phyloP scores from a whole-genome alignment of 768 basidiomycete species.

The Tephrocybe sp. region DNA sequence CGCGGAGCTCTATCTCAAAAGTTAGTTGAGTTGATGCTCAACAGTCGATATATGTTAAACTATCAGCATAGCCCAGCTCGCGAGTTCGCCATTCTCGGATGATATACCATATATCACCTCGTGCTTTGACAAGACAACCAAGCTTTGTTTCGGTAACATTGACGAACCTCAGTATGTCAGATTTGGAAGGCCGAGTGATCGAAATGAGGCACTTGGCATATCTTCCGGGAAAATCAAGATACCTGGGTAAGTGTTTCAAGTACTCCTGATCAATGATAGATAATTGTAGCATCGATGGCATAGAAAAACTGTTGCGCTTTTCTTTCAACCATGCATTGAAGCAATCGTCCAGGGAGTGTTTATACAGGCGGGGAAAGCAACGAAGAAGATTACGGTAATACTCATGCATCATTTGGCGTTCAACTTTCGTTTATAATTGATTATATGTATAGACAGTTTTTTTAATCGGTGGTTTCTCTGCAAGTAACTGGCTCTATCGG shows the following conservation, averaged over 20 bases:
- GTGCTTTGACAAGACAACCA: conserved; percentile 50
- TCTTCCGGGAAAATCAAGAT: conserved; percentile 47
- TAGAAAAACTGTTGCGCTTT: conserved; percentile 15
- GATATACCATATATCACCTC: conserved; percentile 41
- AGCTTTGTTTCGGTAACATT: conserved; percentile 40
- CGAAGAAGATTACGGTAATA: conserved; percentile 19
- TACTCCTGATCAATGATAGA: background rate
- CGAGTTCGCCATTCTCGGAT: conserved; percentile 35
- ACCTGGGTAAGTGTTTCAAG: conserved; percentile 25
- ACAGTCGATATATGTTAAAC: background rate
- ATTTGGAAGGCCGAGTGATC: conserved; percentile 44
- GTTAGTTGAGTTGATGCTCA: conserved; percentile 21
- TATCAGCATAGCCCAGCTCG: conserved; percentile 34
- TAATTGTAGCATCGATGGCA: background rate
- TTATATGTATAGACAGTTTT: conserved; percentile 31
- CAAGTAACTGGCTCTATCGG: conserved; percentile 42
- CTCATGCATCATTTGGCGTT: background rate
- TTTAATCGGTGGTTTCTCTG: conserved; percentile 46
- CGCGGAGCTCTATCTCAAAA: conserved; percentile 30
- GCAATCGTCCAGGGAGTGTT: conserved; percentile 16
- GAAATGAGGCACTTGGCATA: conserved; percentile 38
- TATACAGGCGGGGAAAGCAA: background rate
- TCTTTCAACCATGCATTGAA: conserved; percentile 19
- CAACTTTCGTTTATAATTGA: too few species aligned
- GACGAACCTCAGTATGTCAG: conserved; percentile 44